phyloP scores from a whole-genome alignment of 306 rosid species.

The Prosopis cineraria region DNA sequence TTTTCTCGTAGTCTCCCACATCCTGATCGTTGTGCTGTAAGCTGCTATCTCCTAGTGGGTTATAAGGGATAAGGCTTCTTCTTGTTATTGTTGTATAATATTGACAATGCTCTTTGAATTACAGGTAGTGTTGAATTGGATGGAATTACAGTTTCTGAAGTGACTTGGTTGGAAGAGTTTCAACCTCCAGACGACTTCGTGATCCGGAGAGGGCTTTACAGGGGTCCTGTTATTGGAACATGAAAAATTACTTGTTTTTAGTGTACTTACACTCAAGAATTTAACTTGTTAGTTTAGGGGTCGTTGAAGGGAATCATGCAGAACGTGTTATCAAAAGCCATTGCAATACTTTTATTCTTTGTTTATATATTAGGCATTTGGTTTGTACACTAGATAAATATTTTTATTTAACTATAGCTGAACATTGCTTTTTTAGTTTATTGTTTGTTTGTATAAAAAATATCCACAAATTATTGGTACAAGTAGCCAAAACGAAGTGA shows the following conservation, averaged over 20 bases:
- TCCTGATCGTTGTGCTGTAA: no score
- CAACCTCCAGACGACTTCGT: slow-evolving; percentile 87
- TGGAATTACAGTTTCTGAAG: slow-evolving; percentile 56
- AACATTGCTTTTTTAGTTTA: background rate
- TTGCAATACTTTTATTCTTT: slow-evolving; percentile 53
- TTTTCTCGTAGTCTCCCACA: background rate
- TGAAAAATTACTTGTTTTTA: slow-evolving; percentile 48
- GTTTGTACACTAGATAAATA: slow-evolving; percentile 41
- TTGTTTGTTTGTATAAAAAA: background rate
- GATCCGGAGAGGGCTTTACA: slow-evolving; percentile 87
- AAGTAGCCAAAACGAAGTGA: background rate
- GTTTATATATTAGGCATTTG: slow-evolving; percentile 54
- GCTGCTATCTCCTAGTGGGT: slow-evolving; percentile 3
- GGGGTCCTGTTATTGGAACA: slow-evolving; percentile 88
- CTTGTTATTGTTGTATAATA: background rate
- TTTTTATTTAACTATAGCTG: background rate
- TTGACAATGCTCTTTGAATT: slow-evolving; percentile 22
- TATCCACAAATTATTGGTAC: background rate
- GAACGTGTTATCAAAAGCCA: slow-evolving; percentile 53
- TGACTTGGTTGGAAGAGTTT: slow-evolving; percentile 86
- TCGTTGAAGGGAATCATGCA: slow-evolving; percentile 46
- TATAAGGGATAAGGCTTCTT: no score
- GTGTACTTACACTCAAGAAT: slow-evolving; percentile 35
- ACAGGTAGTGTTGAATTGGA: slow-evolving; percentile 55
- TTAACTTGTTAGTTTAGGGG: slow-evolving; percentile 47